phyloP scores from a whole-genome alignment of 192 early-diverging fungal species.

The Gonapodya prolifera region DNA sequence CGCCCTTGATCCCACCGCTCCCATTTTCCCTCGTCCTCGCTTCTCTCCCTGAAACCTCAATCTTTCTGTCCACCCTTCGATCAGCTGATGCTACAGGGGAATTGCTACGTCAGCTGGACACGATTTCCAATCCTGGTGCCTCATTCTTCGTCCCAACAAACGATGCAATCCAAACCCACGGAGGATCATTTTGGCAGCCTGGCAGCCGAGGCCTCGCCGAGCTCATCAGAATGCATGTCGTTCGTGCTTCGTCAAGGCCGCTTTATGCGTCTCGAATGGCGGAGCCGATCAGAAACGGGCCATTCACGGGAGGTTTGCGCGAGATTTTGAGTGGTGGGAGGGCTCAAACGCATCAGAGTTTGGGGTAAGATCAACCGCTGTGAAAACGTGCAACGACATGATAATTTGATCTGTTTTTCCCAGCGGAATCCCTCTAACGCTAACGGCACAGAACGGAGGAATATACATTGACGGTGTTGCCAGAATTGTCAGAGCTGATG shows the following conservation, averaged over 20 bases:
- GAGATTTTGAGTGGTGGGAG: neutral
- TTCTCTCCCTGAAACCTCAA: neutral
- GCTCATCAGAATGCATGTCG: neutral
- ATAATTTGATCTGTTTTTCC: neutral
- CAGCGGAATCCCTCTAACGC: neutral
- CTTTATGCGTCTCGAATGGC: neutral
- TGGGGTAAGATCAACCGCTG: neutral
- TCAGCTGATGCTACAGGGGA: neutral
- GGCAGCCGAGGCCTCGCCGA: neutral
- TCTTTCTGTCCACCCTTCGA: neutral
- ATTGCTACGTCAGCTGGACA: neutral
- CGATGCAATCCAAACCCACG: neutral
- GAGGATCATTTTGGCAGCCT: neutral
- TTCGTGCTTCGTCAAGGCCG: neutral
- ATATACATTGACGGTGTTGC: neutral
- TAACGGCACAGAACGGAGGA: neutral
- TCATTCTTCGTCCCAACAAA: neutral
- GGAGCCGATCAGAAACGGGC: neutral
- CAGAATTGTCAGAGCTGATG: neutral
- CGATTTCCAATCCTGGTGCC: neutral
- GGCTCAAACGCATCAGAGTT: neutral
- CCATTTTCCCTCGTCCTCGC: neutral
- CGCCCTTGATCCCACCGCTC: neutral
- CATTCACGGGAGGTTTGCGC: neutral
- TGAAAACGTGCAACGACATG: neutral